These are phyloP conservation scores for Aquanectria penicillioides DNA, from an alignment of 2,329 filamentous ascomycete genomes.

Conservation along the genomic window DNA sequence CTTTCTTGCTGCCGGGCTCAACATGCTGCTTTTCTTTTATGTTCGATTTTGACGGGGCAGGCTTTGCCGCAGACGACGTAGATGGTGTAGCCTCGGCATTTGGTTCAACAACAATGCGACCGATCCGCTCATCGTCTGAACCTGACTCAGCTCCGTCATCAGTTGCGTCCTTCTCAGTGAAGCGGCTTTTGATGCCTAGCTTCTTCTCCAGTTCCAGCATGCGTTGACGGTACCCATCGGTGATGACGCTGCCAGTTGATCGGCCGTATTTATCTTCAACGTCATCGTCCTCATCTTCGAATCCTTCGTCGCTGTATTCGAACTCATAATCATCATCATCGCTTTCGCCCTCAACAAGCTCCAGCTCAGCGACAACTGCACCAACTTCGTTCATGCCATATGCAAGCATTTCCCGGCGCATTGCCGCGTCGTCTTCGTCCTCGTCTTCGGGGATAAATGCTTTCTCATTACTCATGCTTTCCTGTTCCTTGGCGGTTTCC, in stretches of 20 bases:
- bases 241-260: constrained; percentile 72
- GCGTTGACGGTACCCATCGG: constrained; percentile 78
- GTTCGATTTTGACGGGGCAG: constrained; percentile 45
- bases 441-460: constrained; percentile 77
- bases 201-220: constrained; percentile 89
- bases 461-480: constrained; percentile 55
- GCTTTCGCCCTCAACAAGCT: constrained; percentile 76
- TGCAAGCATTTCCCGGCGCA: constrained; percentile 88
- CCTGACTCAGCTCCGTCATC: constrained; percentile 47
- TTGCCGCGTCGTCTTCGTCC: constrained; percentile 78
- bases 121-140: constrained; percentile 60
- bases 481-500: constrained; percentile 64
- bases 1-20: constrained; percentile 63
- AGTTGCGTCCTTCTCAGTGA: constrained; percentile 57
- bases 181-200: constrained; percentile 68
- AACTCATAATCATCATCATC: constrained; percentile 66
- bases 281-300: constrained; percentile 63
- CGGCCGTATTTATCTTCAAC: constrained; percentile 74
- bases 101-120: constrained; percentile 62
- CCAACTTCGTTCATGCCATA: constrained; percentile 92
- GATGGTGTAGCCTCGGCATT: constrained; percentile 32
- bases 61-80: constrained; percentile 24
- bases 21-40: constrained; percentile 43
- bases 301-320: constrained; percentile 62
- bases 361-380: constrained; percentile 89